A percentile compares a stretch with the other conserved stretches of the same genome.
Evolutionary conservation across 768 basidiomycete genomes (phyloP).

Genomic region (Serendipita vermifera): DNA sequence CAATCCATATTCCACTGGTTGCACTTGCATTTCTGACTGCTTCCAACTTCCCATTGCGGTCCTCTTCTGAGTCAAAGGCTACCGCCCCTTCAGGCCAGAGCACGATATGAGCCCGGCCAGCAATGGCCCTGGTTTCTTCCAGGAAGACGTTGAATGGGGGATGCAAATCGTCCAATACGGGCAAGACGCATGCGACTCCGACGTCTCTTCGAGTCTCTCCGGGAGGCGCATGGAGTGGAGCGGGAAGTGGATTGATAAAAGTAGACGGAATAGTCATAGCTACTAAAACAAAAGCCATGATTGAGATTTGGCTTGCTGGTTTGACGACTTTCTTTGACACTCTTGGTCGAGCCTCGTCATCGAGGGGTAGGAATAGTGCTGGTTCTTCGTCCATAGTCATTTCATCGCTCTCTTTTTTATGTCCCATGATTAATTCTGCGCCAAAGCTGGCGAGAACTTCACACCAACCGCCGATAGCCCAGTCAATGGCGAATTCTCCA

Average conservation of each 20-base stretch:
- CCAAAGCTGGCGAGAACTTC: conserved; percentile 43
- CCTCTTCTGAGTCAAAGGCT: conserved; percentile 38
- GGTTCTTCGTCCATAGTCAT: conserved; percentile 11
- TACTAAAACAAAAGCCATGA: conserved; percentile 23
- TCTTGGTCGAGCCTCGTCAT: conserved; percentile 13
- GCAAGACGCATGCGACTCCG: conserved; percentile 54
- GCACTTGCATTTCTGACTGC: conserved; percentile 26
- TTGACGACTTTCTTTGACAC: conserved; percentile 17
- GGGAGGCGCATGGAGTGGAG: conserved; percentile 23
- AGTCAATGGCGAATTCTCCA: conserved; percentile 54
- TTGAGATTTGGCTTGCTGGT: conserved; percentile 32
- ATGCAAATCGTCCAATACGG: conserved; percentile 32
- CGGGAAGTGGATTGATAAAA: conserved; percentile 29
- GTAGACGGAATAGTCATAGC: conserved; percentile 41
- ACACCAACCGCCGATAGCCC: conserved; percentile 66
- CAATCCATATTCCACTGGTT: conserved; percentile 35
- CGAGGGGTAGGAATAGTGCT: not conserved
- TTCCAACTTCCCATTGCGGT: conserved; percentile 38
- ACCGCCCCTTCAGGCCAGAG: conserved; percentile 79
- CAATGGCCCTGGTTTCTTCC: conserved; percentile 38
- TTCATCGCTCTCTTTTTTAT: not conserved
- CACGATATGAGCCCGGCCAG: conserved; percentile 37
- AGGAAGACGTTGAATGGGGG: conserved; percentile 48
- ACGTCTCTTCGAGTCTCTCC: conserved; percentile 26
- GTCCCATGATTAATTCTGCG: conserved; percentile 44